phyloP scores from a whole-genome alignment of 306 rosid genomes.

The Trifolium pratense region DNA sequence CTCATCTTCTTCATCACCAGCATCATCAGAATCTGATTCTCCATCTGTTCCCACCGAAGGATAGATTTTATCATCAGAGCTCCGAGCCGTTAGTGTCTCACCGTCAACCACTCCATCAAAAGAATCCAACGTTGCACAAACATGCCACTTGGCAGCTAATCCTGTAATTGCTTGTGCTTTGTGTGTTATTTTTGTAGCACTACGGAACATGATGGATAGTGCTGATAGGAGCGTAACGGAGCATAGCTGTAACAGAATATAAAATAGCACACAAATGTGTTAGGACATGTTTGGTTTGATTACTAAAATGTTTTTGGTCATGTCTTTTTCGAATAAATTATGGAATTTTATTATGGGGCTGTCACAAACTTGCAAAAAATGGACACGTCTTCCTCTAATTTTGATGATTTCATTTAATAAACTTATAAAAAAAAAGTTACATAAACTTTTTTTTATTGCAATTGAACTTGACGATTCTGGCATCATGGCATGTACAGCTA shows the following conservation, averaged over 20 bases:
- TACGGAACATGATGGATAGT: constrained; percentile 68
- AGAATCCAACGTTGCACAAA: constrained; percentile 87
- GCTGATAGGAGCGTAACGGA: constrained; percentile 73
- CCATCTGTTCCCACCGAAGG: constrained; percentile 44
- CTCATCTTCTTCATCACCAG: constrained; percentile 78
- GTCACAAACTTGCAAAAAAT: background rate
- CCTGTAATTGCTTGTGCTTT: constrained; percentile 88
- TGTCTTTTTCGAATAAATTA: background rate
- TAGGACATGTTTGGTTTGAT: constrained; percentile 11
- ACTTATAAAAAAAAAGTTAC: too few species aligned
- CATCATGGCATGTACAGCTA: background rate
- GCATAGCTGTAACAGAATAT: constrained; percentile 61
- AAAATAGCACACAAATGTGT: background rate
- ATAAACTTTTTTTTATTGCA: background rate
- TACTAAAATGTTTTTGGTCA: background rate
- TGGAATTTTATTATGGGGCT: too few species aligned
- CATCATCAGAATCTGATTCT: constrained; percentile 58
- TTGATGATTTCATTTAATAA: constrained; percentile 1
- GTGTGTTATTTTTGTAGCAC: constrained; percentile 94
- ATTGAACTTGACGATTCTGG: background rate
- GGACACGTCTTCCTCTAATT: constrained; percentile 25
- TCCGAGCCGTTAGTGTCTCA: constrained; percentile 45
- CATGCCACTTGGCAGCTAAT: constrained; percentile 97
- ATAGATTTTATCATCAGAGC: constrained; percentile 34
- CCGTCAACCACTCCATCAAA: constrained; percentile 59